Base-by-base conservation (phyloP, 2,329 filamentous ascomycete species). In the Penicillium sp. region DNA sequence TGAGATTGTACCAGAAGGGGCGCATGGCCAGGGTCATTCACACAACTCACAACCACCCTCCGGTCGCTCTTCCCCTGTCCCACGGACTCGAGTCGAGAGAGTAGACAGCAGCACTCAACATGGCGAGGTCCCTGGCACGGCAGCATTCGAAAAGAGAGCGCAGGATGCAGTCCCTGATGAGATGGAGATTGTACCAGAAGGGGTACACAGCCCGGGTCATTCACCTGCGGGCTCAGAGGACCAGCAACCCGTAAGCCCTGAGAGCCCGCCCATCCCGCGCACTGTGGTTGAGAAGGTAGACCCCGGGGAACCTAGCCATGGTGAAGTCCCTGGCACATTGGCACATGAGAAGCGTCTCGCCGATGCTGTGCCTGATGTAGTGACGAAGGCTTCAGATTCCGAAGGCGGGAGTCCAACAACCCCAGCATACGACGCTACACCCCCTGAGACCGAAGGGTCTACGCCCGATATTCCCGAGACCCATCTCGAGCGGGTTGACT, bases 91-190 rank as follows among this genome's bases (percentile, higher is more conserved):
- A 54, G 80, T 84, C 22, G 82, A 85, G 67, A 77, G 78, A 60
- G 78, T 84, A 35, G 82, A 85, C 64, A 75, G 80, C 59, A 66
- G 70, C 51, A 77, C 80, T 12, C 74, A 75, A 53, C 75, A 84
- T 60, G 82, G 82, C 61, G 80, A 84, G 63, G 74, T 83, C 3
- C 82, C 82, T 3, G 81, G 81, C 9, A 84, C 81, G 25, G 65
- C 73, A 14, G 81, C 81, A 47, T 84, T 82, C 64, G 74, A 79
- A n/a, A 75, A 77, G 60, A 72, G 81, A 53, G 71, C 65, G 18
- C 74, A 77, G 57, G 82, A 84, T 64, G 80, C 81, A 25, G 81
- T 84, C 5, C 82, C 82, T 4, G 81, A 85, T 62, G 80, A 84
- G 64, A 72, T 85, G 25, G 80, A 83, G 63, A 71, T 85, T 43